Evolutionary conservation across 2,329 filamentous ascomycete species (phyloP).

Genomic region (Fusarium anguioides): DNA sequence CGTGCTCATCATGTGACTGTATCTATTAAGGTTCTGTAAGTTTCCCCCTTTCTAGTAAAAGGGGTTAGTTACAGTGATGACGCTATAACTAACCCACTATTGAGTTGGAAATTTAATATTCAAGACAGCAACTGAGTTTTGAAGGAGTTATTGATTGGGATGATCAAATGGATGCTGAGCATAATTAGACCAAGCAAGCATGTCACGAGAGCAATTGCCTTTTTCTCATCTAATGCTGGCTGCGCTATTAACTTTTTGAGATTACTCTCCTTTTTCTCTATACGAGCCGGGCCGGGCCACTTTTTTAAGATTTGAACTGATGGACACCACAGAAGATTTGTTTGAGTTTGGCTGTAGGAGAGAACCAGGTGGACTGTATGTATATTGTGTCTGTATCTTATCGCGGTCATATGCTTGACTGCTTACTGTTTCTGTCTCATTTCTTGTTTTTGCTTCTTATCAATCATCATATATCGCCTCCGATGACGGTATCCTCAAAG

Average conservation of each 20-base stretch:
- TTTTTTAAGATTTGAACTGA: constrained; percentile 37
- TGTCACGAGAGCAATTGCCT: constrained; percentile 39
- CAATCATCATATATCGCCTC: constrained; percentile 28
- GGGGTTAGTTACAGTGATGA: no score
- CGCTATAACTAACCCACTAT: no score
- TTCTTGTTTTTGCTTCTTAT: constrained; percentile 27
- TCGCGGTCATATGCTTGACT: neutral
- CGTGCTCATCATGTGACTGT: no score
- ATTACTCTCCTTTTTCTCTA: constrained; percentile 36
- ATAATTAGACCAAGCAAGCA: constrained; percentile 10
- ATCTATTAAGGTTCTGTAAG: no score
- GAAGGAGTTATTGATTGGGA: constrained; percentile 11
- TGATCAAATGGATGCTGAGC: constrained; percentile 12
- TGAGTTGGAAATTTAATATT: no score
- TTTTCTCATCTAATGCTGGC: constrained; percentile 19
- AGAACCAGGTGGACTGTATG: neutral
- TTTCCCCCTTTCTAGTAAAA: no score
- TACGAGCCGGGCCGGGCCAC: constrained; percentile 31
- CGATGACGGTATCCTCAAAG: constrained; percentile 23
- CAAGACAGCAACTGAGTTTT: neutral
- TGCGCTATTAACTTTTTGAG: constrained; percentile 29
- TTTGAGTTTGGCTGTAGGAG: constrained; percentile 1
- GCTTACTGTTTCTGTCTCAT: neutral
- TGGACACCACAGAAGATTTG: neutral
- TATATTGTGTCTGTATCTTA: neutral